Percentiles rank a stretch among this genome's conserved stretches.
These are phyloP conservation scores for Darksidea phi DNA, from an alignment of 495 filamentous ascomycete species.

Conservation along the genomic window DNA sequence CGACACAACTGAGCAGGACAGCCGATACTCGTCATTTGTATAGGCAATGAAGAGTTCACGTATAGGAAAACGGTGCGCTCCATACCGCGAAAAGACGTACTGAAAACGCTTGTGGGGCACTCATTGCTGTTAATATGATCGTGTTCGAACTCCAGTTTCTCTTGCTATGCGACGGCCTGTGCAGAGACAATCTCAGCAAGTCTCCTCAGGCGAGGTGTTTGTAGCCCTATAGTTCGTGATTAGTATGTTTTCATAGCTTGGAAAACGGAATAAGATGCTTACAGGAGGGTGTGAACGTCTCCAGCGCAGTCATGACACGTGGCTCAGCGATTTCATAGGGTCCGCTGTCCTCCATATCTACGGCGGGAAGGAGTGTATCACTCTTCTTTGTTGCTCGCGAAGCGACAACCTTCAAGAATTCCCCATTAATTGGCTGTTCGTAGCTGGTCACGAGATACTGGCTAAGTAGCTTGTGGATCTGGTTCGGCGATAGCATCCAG, in stretches of 20 bases:
- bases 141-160: conserved; percentile 69
- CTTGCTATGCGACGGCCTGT: conserved; percentile 90
- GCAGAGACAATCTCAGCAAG: conserved; percentile 96
- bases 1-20: no score
- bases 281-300: conserved; percentile 98
- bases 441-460: conserved; percentile 99
- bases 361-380: conserved; percentile 87
- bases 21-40: no score
- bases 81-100: no score
- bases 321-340: conserved; percentile 99
- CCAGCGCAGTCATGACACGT: conserved; percentile 88
- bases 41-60: no score
- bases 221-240: conserved; percentile 68
- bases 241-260: conserved; percentile 9
- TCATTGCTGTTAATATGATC: conserved; percentile 43
- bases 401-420: conserved; percentile 99
- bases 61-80: no score
- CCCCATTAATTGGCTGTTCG: conserved; percentile 98
- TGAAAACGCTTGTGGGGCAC: no score
- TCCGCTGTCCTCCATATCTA: conserved; percentile 99
- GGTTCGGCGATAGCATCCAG: conserved; percentile 99
- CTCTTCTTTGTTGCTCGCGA: conserved; percentile 97
- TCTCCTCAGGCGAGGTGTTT: conserved; percentile 90
- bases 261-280: no score
- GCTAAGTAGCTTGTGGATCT: conserved; percentile 98